Evolutionary conservation across 495 filamentous ascomycete species (phyloP), one percentile per base, ranked within the genome.

Genomic region (Xylaria intraflava): DNA sequence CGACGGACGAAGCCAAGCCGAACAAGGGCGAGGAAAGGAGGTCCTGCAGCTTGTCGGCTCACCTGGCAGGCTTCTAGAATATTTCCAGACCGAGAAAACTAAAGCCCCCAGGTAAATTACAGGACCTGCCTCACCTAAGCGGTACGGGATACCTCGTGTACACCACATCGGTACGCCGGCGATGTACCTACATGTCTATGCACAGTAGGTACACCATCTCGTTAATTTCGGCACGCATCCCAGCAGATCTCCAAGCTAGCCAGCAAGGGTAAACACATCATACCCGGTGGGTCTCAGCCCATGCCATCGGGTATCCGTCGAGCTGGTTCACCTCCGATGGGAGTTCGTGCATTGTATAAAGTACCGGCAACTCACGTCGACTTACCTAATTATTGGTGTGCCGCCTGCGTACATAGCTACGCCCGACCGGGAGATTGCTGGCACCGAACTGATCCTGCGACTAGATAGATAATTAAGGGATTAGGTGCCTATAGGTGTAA

Each of bases 181-280:
- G n/a, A n/a, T 29, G 9, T 9, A 29, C 27, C 5, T 9, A 29
- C 27, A 4, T 29, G 9, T 29, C 9, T 6, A 12, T 35, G 14
- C 12, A 35, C 14, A 35, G 31, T 35, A 12, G 43, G 46, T 45
- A 45, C 52, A 55, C 42, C 27, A 43, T 42, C 31, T 47, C 52
- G 52, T 45, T 55, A 55, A 48, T 55, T 55, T 55, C 52, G 52
- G 52, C 52, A 49, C 52, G 36, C 44, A 55, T 55, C 52, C 44
- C 45, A 55, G 52, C 36, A 48, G 52, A 48, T 55, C 44, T 33
- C 35, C 52, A 43, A 49, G 45, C 36, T 30, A 19, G 26, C 27
- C 36, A 19, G 35, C 27, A 49, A 48, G 50, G 26, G 27, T 12
- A 30, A 26, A 24, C 3, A 39, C 29, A 8, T 33, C 16, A 46